Conservation (phyloP, 345 rosid genomes). For the Ceriops zippeliana region DNA sequence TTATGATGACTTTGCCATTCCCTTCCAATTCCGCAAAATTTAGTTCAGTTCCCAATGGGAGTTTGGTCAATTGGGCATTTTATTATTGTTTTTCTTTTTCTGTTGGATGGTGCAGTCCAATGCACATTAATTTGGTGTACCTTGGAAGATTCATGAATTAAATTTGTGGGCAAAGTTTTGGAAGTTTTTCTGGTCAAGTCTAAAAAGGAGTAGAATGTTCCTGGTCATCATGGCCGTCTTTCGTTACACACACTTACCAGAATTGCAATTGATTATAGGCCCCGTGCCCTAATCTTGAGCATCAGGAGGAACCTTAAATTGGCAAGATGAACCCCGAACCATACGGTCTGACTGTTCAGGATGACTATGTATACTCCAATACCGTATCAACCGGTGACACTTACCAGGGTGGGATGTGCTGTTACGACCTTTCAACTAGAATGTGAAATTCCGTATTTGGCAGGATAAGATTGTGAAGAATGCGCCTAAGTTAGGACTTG, state of each 20-base stretch:
- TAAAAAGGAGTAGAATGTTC: neutral
- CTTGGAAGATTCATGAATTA: conserved; percentile 10
- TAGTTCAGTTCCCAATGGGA: conserved; percentile 10
- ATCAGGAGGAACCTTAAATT: neutral
- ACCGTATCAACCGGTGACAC: conserved; percentile 11
- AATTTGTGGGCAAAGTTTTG: neutral
- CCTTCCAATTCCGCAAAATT: neutral
- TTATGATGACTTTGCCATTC: conserved; percentile 9
- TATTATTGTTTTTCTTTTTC: neutral
- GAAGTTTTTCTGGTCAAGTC: conserved; percentile 9
- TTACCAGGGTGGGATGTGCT: neutral
- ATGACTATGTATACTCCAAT: neutral
- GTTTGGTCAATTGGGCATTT: neutral
- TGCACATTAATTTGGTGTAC: conserved; percentile 21
- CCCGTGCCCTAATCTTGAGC: neutral
- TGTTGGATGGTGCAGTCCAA: neutral
- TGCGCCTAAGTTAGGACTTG: neutral
- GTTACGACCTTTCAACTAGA: conserved; percentile 9
- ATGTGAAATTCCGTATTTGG: neutral
- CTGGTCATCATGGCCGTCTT: neutral
- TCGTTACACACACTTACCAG: neutral
- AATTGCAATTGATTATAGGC: neutral
- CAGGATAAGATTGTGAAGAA: neutral
- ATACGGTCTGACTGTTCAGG: neutral
- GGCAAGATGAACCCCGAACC: neutral